phyloP scores from a whole-genome alignment of 78 protist genomes.

The Dictyostelium intermedium region DNA sequence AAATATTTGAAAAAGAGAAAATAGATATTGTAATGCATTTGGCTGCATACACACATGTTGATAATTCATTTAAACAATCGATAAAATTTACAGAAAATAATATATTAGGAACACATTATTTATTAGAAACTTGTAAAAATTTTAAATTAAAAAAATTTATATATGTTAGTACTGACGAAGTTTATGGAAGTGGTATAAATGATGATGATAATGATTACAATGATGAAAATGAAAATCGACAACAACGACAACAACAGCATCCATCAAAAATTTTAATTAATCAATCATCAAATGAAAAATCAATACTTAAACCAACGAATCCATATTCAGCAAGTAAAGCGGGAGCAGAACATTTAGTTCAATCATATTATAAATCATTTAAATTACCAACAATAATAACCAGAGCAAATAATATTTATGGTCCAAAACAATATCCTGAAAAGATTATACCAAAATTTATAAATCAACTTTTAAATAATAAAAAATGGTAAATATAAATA shows the following conservation, averaged over 20 bases:
- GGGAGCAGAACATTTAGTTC: slow-evolving; percentile 92
- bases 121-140: slow-evolving; percentile 88
- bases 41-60: slow-evolving; percentile 98
- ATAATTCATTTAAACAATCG: slow-evolving; percentile 46
- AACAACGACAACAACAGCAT: too few relatives aligned
- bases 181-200: slow-evolving; percentile 91
- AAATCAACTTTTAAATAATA: slow-evolving; percentile 10
- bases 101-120: slow-evolving; percentile 95
- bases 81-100: slow-evolving; percentile 92
- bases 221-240: background rate
- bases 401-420: slow-evolving; percentile 97
- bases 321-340: slow-evolving; percentile 98
- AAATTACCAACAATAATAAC: slow-evolving; percentile 93
- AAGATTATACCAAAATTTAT: slow-evolving; percentile 96
- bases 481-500: slow-evolving; percentile 63
- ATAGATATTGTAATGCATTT: slow-evolving; percentile 96
- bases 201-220: background rate
- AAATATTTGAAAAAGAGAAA: slow-evolving; percentile 69
- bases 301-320: slow-evolving; percentile 93
- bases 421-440: slow-evolving; percentile 97
- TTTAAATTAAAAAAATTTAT: slow-evolving; percentile 88
- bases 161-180: slow-evolving; percentile 98
- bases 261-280: background rate
- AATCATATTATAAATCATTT: slow-evolving; percentile 82
- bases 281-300: background rate